Evolutionary conservation across 169 alveolate species (phyloP).

Genomic region (Cryptosporidium canis): DNA sequence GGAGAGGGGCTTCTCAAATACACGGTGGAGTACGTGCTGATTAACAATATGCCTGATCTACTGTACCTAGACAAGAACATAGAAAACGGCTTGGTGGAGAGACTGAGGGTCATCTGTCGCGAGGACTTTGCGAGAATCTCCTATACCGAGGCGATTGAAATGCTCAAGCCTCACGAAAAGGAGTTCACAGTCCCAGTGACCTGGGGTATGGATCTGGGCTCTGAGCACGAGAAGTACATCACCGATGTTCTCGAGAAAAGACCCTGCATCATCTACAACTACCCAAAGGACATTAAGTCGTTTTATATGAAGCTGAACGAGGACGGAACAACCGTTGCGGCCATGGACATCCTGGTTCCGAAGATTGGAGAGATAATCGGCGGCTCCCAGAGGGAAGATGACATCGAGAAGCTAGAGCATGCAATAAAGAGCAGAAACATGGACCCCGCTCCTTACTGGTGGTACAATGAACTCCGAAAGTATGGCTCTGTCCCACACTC

Average conservation of each 20-base stretch:
- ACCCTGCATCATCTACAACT: slow-evolving; percentile 97
- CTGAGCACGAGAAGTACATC: slow-evolving; percentile 96
- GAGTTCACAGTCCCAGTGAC: slow-evolving; percentile 62
- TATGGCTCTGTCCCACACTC: slow-evolving; percentile 98
- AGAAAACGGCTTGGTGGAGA: slow-evolving; percentile 89
- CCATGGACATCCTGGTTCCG: slow-evolving; percentile 97
- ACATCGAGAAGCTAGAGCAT: slow-evolving; percentile 87
- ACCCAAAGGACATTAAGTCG: slow-evolving; percentile 97
- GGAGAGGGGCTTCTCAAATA: slow-evolving; percentile 97
- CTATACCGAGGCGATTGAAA: slow-evolving; percentile 96
- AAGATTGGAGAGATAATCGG: slow-evolving; percentile 98
- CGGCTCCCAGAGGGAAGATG: slow-evolving; percentile 99
- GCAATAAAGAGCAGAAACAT: slow-evolving; percentile 90
- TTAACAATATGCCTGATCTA: slow-evolving; percentile 92
- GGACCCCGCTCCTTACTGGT: slow-evolving; percentile 86
- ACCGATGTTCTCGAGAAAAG: slow-evolving; percentile 94
- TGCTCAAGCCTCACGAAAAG: slow-evolving; percentile 82
- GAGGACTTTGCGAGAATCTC: slow-evolving; percentile 94
- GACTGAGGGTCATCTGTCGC: slow-evolving; percentile 85
- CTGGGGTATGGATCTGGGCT: slow-evolving; percentile 98
- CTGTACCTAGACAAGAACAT: slow-evolving; percentile 86
- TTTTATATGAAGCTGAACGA: slow-evolving; percentile 95
- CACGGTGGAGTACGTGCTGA: slow-evolving; percentile 90
- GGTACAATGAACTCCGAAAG: slow-evolving; percentile 92
- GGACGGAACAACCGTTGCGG: slow-evolving; percentile 95